Base-by-base conservation (phyloP, 2,329 filamentous ascomycete genomes). In the Thermoascus crustaceus region DNA sequence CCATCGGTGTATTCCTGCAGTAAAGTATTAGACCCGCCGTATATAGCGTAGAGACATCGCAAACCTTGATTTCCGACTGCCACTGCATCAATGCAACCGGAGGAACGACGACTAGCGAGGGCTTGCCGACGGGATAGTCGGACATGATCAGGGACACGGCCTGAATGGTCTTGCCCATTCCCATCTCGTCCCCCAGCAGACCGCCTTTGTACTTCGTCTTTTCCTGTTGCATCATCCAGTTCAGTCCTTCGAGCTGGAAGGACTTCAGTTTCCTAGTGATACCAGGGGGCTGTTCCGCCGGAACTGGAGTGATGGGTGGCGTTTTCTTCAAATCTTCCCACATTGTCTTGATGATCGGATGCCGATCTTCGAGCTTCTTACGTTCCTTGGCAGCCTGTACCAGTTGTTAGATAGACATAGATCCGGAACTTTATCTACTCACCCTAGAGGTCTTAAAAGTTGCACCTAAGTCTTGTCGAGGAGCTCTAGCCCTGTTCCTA, bases 121-220 rank as follows among this genome's bases (percentile, higher is more conserved):
- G 89, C 36, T 81, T 67, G 47, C 82, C 82, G 14, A 80, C 83
- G 3, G 88, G 89, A 51, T 85, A 95, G 57, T 96, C 88, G 1
- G 89, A 95, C 91, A 96, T 96, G 60, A 98, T 87, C 29, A 98
- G 73, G 3, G 89, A 95, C 11, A 98, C 91, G 2, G 91, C 89
- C 61, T 98, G 91, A 33, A 98, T 96, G 0, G 91, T 98, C 67
- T 98, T 98, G 32, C 91, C 91, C 65, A 98, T 84, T 5, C 91
- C 91, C 91, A 98, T 98, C 63, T 98, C 91, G 49, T 98, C 91
- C 40, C 91, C 91, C 2, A 98, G 73, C 2, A 98, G 70, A 9
- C 91, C 91, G 11, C 91, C 91, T 53, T 80, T 85, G 74, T 88
- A 96, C 24, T 82, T 66, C 0, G 78, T 82, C 61, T 84, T 69